Evolutionary conservation across 768 basidiomycete species (phyloP).

Genomic region (Hebeloma cylindrosporum): DNA sequence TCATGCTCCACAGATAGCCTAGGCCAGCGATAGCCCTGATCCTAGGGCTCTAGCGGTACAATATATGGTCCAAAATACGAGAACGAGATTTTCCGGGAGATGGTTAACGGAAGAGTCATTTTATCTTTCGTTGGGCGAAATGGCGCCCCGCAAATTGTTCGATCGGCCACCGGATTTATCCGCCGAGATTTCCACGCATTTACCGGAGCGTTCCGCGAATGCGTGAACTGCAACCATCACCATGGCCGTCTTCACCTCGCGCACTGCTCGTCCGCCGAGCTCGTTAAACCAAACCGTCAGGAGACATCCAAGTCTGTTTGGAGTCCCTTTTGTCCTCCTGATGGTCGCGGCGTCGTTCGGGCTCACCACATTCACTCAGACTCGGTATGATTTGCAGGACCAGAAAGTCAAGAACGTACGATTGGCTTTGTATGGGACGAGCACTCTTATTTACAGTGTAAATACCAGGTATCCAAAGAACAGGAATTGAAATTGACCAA

Average conservation of each 20-base stretch:
- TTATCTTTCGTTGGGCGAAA: constrained; percentile 16
- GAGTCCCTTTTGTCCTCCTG: constrained; percentile 81
- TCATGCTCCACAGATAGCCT: constrained; percentile 23
- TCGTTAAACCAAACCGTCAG: constrained; percentile 46
- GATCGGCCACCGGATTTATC: constrained; percentile 18
- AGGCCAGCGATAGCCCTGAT: constrained; percentile 2
- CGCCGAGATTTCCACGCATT: neutral
- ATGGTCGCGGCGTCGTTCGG: constrained; percentile 89
- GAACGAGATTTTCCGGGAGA: constrained; percentile 6
- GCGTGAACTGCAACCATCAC: neutral
- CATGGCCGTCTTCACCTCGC: constrained; percentile 17
- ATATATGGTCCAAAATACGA: neutral
- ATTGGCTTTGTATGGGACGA: neutral
- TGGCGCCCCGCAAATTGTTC: constrained; percentile 15
- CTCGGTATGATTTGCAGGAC: constrained; percentile 86
- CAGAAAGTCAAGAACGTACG: constrained; percentile 71
- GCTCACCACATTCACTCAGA: constrained; percentile 81
- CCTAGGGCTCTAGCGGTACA: neutral
- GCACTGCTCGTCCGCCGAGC: constrained; percentile 47
- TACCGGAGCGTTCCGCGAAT: neutral
- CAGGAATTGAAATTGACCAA: constrained; percentile 74
- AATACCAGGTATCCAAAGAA: constrained; percentile 63
- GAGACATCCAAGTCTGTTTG: constrained; percentile 73
- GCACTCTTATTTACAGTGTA: neutral
- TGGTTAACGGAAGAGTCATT: constrained; percentile 16